phyloP scores from a whole-genome alignment of 106 monocot species.

The Agapanthus africanus region DNA sequence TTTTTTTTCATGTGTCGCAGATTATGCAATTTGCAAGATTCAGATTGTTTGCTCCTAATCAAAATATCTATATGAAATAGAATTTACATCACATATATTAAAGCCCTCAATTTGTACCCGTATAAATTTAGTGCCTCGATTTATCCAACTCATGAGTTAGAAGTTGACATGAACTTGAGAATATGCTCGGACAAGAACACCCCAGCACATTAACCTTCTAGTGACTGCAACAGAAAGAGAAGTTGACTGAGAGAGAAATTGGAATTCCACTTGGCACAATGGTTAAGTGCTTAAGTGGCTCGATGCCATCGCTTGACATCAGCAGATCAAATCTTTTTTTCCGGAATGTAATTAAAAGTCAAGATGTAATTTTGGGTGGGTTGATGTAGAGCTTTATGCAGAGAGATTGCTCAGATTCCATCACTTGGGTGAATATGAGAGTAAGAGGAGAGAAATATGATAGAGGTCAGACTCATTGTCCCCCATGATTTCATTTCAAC shows the following conservation, averaged over 20 bases:
- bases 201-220: not conserved
- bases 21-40: too few species aligned
- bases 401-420: not conserved
- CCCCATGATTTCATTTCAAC: too few species aligned
- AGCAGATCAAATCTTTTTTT: not conserved
- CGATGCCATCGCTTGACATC: not conserved
- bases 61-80: not conserved
- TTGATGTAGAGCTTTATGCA: not conserved
- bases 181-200: not conserved
- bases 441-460: too few species aligned
- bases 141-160: too few species aligned
- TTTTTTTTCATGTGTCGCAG: too few species aligned
- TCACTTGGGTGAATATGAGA: not conserved
- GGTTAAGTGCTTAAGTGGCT: not conserved
- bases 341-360: not conserved
- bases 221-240: not conserved
- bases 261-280: constrained; percentile 6
- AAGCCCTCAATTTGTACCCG: too few species aligned
- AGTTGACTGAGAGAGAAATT: not conserved
- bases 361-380: not conserved
- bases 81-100: not conserved
- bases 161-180: not conserved
- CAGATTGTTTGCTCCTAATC: not conserved
- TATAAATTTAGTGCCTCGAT: not conserved
- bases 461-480: too few species aligned